These are phyloP conservation scores for Gossypium stocksii DNA, from an alignment of 345 rosid genomes.

Conservation along the genomic window DNA sequence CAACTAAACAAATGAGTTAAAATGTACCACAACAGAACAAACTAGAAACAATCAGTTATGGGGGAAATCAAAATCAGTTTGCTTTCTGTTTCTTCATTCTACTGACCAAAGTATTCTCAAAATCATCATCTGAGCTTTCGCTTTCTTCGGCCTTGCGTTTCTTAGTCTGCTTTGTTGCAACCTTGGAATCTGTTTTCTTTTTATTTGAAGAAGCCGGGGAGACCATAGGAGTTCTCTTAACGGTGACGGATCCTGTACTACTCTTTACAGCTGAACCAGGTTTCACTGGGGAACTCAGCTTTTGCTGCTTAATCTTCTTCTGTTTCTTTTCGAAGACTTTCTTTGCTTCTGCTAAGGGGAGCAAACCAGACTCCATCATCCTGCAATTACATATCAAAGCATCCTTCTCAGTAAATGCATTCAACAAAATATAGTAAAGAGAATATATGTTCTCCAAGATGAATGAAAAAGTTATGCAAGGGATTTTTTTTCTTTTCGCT, in stretches of 20 bases:
- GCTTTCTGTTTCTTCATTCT: constrained; percentile 48
- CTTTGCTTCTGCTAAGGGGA: constrained; percentile 61
- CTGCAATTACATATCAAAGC: constrained; percentile 31
- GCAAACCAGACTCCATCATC: constrained; percentile 98
- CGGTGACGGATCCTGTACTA: constrained; percentile 28
- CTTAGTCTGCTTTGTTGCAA: constrained; percentile 36
- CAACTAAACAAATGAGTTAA: neutral
- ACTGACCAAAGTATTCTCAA: constrained; percentile 43
- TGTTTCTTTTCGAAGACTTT: constrained; percentile 65
- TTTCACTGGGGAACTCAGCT: constrained; percentile 54
- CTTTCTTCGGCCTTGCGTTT: constrained; percentile 50
- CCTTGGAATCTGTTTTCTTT: constrained; percentile 38
- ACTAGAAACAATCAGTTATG: constrained; percentile 2
- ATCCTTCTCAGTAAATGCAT: neutral
- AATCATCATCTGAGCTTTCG: constrained; percentile 42
- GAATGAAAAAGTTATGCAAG: neutral
- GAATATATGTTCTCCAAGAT: neutral
- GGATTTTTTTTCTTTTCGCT: too few species aligned
- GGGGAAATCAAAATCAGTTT: constrained; percentile 17
- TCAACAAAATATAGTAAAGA: constrained; percentile 3
- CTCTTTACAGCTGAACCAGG: constrained; percentile 35
- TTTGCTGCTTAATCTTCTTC: constrained; percentile 39
- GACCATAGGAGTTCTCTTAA: constrained; percentile 27
- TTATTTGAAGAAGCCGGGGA: constrained; percentile 33
- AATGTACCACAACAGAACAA: neutral